These are phyloP conservation scores for Yarrowia phangngaensis DNA, from an alignment of 805 yeast genomes.

Conservation along the genomic window DNA sequence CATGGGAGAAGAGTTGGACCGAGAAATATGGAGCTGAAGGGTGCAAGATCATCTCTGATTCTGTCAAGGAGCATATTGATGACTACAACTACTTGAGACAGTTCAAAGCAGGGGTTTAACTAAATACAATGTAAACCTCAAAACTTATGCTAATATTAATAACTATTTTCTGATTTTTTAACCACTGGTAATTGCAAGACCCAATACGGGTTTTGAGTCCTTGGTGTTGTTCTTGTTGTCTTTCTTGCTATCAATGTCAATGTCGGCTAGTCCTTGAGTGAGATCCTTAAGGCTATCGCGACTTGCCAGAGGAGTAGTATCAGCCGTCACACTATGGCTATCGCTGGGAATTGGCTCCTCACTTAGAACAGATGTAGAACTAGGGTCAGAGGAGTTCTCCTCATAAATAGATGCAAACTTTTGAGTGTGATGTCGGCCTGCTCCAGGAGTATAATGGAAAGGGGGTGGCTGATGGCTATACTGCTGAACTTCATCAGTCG, in stretches of 20 bases:
- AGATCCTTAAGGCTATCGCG: conserved; percentile 21
- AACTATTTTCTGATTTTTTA: too few relatives aligned
- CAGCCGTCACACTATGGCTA: conserved; percentile 17
- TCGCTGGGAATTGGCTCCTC: conserved; percentile 14
- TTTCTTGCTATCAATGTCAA: conserved; percentile 21
- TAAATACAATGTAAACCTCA: too few relatives aligned
- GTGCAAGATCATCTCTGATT: conserved; percentile 26
- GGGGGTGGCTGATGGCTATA: conserved; percentile 23
- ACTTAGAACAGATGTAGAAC: conserved; percentile 14
- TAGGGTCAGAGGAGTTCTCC: conserved; percentile 17
- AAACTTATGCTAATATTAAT: too few relatives aligned
- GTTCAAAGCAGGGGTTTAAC: conserved; percentile 26
- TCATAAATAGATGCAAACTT: conserved; percentile 22
- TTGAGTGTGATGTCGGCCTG: conserved; percentile 22
- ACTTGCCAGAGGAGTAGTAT: conserved; percentile 10
- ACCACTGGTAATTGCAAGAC: conserved; percentile 21
- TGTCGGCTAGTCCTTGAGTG: conserved; percentile 15
- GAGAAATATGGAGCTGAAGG: conserved; percentile 22
- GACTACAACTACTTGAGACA: conserved; percentile 33
- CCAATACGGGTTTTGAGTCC: conserved; percentile 21
- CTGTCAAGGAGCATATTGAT: conserved; percentile 32
- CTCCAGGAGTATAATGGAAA: conserved; percentile 22
- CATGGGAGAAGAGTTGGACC: conserved; percentile 32
- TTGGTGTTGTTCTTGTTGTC: conserved; percentile 15
- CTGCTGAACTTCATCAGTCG: conserved; percentile 8